A percentile compares a stretch with the other conserved stretches of the same genome.
Conservation (phyloP, 1,139 yeast genomes). For the Pichia sp. region DNA sequence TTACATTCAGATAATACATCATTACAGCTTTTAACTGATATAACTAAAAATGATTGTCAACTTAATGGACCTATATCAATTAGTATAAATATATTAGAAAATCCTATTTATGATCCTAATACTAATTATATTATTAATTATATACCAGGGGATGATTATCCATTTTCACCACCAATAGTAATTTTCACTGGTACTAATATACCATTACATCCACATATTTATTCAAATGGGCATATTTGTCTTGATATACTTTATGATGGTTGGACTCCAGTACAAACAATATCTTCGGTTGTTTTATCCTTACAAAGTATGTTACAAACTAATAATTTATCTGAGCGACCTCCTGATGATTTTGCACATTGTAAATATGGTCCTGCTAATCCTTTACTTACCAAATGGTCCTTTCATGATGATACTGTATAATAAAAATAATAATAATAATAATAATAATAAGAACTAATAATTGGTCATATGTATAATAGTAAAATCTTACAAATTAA, state of each 20-base stretch:
- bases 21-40: too few relatives aligned
- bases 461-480: too few relatives aligned
- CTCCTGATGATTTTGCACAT: conserved; percentile 50
- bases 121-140: conserved; percentile 5
- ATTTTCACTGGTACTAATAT: conserved; percentile 39
- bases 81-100: not conserved
- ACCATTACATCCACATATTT: conserved; percentile 69
- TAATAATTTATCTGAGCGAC: conserved; percentile 41
- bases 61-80: not conserved
- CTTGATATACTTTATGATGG: conserved; percentile 56
- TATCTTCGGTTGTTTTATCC: conserved; percentile 49
- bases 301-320: conserved; percentile 60
- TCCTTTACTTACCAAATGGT: conserved; percentile 47
- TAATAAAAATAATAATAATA: not conserved
- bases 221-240: conserved; percentile 72
- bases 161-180: conserved; percentile 60
- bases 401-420: conserved; percentile 48
- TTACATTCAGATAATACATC: too few relatives aligned
- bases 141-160: conserved; percentile 38
- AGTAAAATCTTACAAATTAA: too few relatives aligned
- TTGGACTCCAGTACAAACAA: conserved; percentile 69
- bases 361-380: conserved; percentile 48
- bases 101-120: not conserved
- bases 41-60: too few relatives aligned
- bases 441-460: too few relatives aligned